Conservation (phyloP, 1,284 basidiomycete genomes). For the Chalciporus sp. region DNA sequence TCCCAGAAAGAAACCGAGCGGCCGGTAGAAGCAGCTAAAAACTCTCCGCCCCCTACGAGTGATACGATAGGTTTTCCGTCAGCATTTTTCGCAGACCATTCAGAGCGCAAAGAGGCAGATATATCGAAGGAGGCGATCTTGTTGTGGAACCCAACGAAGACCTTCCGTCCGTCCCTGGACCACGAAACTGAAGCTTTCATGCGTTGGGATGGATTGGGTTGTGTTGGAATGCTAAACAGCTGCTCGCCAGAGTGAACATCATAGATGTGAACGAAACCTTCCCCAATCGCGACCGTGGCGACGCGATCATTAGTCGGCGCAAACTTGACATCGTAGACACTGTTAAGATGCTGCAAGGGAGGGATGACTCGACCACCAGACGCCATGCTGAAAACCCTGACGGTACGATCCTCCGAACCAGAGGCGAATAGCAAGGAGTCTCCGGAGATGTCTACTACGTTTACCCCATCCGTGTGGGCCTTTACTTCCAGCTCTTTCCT, state of each 20-base stretch:
- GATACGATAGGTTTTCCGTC: too few relatives aligned
- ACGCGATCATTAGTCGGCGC: slow-evolving; percentile 6
- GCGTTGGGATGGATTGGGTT: not conserved
- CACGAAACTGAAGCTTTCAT: not conserved
- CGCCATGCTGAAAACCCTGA: slow-evolving; percentile 23
- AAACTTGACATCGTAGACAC: slow-evolving; percentile 1
- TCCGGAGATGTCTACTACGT: not conserved
- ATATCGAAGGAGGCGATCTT: too few relatives aligned
- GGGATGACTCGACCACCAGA: not conserved
- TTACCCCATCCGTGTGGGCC: not conserved
- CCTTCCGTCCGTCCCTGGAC: slow-evolving; percentile 4
- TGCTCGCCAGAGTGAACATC: slow-evolving; percentile 1
- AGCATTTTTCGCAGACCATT: too few relatives aligned
- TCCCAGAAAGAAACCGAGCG: too few relatives aligned
- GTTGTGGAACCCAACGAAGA: not conserved
- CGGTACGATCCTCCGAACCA: not conserved
- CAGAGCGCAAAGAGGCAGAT: too few relatives aligned
- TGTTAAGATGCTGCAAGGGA: not conserved
- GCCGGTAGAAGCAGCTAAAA: too few relatives aligned
- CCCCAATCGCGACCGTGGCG: slow-evolving; percentile 5
- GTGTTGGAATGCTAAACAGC: not conserved
- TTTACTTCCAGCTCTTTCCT: not conserved
- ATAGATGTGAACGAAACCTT: slow-evolving; percentile 1
- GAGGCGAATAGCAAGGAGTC: not conserved
- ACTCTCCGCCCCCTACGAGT: too few relatives aligned